Evolutionary conservation across 345 rosid genomes (phyloP), one percentile per base, ranked within the genome.

Genomic region (Odontarrhena argentea): DNA sequence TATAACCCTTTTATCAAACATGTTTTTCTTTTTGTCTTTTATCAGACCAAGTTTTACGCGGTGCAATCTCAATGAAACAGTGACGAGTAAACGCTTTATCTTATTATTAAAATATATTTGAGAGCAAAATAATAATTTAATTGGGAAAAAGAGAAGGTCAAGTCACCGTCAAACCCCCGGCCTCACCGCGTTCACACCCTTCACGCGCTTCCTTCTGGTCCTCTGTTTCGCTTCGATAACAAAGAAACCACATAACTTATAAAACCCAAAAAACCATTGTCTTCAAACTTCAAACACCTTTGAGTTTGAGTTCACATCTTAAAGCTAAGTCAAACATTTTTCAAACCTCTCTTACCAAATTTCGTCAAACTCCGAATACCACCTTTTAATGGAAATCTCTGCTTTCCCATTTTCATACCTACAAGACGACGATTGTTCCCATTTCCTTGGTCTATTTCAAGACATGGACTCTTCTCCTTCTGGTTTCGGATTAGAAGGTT

Each of bases 361-460:
- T 40, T 63, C 46, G 50, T 57, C 71, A 65, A 73, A 72, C 40
- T 49, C 71, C 9, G 43, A 13, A 45, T 30, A 13, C 12, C 40
- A 6, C 10, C 15, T 7, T 28, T 12, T 26, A 22, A 87, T 82
- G 91, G 96, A 86, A 77, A 72, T 86, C 47, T 36, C 82, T 59
- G 60, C 84, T 40, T 88, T 83, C 87, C 81, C 90, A 72, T 83
- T 86, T 72, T 81, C 78, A 59, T 79, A 74, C 72, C 87, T 65
- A 65, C 88, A 83, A 66, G 83, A 79, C 52, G 85, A 79, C 64
- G 80, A 76, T 32, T 59, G 62, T 51, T 73, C 80, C 63, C 77
- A 46, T 51, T 60, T 82, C 51, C 72, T 34, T 36, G 51, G 66
- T 65, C 70, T 68, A 34, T 71, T 76, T 60, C 80, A 76, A 9